Percentiles rank a stretch among this genome's conserved stretches.
Conservation (phyloP, 768 basidiomycete genomes). For the Aureoboletus auriporus region DNA sequence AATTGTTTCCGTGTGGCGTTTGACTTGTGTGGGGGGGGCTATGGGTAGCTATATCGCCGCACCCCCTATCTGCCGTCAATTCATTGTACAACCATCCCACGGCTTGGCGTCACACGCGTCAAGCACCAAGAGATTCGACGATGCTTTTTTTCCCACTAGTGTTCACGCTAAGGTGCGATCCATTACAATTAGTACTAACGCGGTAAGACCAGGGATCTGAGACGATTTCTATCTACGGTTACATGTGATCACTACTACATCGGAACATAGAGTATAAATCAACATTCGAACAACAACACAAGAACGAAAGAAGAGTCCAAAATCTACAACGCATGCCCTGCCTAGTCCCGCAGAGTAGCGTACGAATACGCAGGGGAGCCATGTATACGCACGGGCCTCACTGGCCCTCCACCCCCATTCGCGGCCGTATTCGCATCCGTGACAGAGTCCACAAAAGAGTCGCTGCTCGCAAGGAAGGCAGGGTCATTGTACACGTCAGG, state of each 20-base stretch:
- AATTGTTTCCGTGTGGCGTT: too few relatives aligned
- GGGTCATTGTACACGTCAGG: conserved; percentile 25
- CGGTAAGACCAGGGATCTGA: neutral
- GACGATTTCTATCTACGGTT: neutral
- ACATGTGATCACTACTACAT: conserved; percentile 8
- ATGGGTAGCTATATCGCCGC: too few relatives aligned
- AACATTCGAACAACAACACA: neutral
- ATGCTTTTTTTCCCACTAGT: neutral
- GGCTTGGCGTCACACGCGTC: too few relatives aligned
- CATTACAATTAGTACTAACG: too few relatives aligned
- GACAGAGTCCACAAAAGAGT: conserved; percentile 24
- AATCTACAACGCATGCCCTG: too few relatives aligned
- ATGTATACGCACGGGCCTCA: conserved; percentile 15
- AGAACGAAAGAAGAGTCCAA: neutral
- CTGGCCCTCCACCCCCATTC: conserved; percentile 20
- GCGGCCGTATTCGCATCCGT: conserved; percentile 23
- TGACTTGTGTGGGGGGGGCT: too few relatives aligned
- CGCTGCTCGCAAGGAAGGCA: conserved; percentile 22
- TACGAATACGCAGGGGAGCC: conserved; percentile 21
- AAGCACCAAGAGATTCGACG: neutral
- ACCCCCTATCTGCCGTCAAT: neutral
- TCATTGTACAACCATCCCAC: too few relatives aligned
- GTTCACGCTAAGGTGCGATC: too few relatives aligned
- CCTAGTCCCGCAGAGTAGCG: conserved; percentile 12
- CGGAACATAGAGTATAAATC: conserved; percentile 8